Conservation (phyloP, 768 basidiomycete species). For the Fistulinella prunicolor region DNA sequence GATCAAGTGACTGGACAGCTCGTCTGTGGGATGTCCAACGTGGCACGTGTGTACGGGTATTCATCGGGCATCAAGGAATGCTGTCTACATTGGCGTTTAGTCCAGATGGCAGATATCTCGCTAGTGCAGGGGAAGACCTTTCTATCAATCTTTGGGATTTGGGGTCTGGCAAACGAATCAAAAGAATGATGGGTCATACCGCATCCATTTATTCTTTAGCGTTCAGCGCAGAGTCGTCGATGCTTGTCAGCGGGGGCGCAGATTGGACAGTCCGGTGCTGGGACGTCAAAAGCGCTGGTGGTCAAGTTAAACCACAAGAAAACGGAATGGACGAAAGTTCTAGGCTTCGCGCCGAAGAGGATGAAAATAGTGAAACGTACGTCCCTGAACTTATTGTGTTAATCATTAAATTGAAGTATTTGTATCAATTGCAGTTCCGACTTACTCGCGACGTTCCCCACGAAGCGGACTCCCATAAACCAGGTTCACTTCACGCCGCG, state of each 20-base stretch:
- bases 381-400: conserved; percentile 26
- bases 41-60: conserved; percentile 90
- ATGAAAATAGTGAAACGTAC: conserved; percentile 70
- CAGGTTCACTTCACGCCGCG: conserved; percentile 94
- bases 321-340: conserved; percentile 44
- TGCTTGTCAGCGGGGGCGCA: conserved; percentile 87
- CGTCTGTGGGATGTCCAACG: conserved; percentile 98
- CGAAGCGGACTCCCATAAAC: conserved; percentile 91
- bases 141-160: conserved; percentile 97
- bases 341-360: conserved; percentile 38
- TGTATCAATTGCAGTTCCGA: conserved; percentile 57
- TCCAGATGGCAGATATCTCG: conserved; percentile 92
- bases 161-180: conserved; percentile 89
- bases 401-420: neutral
- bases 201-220: conserved; percentile 86
- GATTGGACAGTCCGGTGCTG: conserved; percentile 99
- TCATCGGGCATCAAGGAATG: conserved; percentile 90
- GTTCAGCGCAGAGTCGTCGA: conserved; percentile 87
- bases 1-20: conserved; percentile 94
- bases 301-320: conserved; percentile 56
- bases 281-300: conserved; percentile 86
- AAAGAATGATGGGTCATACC: conserved; percentile 94
- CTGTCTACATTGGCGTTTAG: conserved; percentile 85
- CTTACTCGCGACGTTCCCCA: conserved; percentile 86
- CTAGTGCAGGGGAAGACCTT: conserved; percentile 89